Base-by-base conservation (phyloP, 179 eudicot species). In the Silene coronaria region DNA sequence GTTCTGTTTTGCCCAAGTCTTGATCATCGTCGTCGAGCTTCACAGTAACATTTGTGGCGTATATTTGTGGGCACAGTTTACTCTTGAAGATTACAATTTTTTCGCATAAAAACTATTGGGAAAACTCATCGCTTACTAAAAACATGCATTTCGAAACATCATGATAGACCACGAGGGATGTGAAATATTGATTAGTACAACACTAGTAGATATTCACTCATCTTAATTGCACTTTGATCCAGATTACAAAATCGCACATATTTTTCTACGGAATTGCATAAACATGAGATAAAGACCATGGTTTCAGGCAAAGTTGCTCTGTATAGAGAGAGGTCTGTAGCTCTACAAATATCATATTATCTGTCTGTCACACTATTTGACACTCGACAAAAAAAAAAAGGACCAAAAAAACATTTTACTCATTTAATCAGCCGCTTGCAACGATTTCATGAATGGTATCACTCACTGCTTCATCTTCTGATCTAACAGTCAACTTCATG, bases 361-460 rank as follows among this genome's bases (percentile, higher is more conserved):
- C 5, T 67, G 57, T 76, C 73, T 30, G 70, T 36, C 59, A 23
- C 61, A 45, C 48, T 55, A 68, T 53, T 71, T 42, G 74, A 42
- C 62, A 65, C 28, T 57, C 57, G 61, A n/a, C 24, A n/a, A 32
- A 66, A 76, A 75, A 45, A 45, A 22, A 61, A 24, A 21, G 6
- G 22, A 28, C 38, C 62, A 30, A 30, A 16, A 67, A 72, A 77
- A 22, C 58, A 62, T 17, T 14, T 16, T 4, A 4, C 19, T 26
- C 67, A 28, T 63, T 63, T 53, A 9, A 68, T 80, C 88, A 92
- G 75, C 97, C 92, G 78, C 91, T 93, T 13, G 96, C 93, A 70
- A 93, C 97, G 13, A 91, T 89, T 81, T 93, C 98, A 17, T 93
- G 98, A 75, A 93, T 90, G 27, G 92, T 87, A 69, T 91, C 98